Evolutionary conservation across 345 rosid species (phyloP).

Genomic region (Lenwebbia sp.): DNA sequence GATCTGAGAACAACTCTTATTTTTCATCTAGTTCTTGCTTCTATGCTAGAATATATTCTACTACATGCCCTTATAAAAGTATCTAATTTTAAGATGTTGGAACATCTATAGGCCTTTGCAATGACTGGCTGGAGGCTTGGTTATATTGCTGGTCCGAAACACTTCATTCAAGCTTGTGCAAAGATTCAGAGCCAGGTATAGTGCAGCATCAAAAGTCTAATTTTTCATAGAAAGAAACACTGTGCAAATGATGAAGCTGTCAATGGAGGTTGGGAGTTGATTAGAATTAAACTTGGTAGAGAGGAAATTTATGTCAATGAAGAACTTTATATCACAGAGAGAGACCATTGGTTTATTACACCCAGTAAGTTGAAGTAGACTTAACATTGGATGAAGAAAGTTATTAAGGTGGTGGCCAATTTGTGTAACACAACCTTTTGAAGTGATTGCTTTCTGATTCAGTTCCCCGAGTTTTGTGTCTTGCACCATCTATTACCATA

Average conservation of each 20-base stretch:
- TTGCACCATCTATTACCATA: not conserved
- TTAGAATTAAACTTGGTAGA: not conserved
- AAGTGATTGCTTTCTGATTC: not conserved
- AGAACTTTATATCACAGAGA: not conserved
- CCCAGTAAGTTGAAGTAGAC: not conserved
- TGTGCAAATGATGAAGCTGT: not conserved
- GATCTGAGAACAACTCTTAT: not conserved
- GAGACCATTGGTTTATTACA: not conserved
- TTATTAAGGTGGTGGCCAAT: not conserved
- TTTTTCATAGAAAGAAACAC: not conserved
- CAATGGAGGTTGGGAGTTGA: not conserved
- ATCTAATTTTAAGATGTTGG: not conserved
- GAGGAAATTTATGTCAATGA: not conserved
- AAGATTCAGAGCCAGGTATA: slow-evolving; percentile 97
- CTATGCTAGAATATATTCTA: not conserved
- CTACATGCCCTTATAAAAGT: not conserved
- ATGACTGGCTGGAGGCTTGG: slow-evolving; percentile 99
- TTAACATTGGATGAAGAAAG: not conserved
- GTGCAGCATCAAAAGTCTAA: not conserved
- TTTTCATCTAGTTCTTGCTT: not conserved
- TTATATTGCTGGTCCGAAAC: slow-evolving; percentile 88
- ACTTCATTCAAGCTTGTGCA: slow-evolving; percentile 85
- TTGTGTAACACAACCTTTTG: not conserved
- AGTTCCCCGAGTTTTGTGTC: not conserved
- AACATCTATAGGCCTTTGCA: slow-evolving; percentile 74